These are phyloP conservation scores for Ascochyta lentis DNA, from an alignment of 2,329 filamentous ascomycete genomes.

Conservation along the genomic window DNA sequence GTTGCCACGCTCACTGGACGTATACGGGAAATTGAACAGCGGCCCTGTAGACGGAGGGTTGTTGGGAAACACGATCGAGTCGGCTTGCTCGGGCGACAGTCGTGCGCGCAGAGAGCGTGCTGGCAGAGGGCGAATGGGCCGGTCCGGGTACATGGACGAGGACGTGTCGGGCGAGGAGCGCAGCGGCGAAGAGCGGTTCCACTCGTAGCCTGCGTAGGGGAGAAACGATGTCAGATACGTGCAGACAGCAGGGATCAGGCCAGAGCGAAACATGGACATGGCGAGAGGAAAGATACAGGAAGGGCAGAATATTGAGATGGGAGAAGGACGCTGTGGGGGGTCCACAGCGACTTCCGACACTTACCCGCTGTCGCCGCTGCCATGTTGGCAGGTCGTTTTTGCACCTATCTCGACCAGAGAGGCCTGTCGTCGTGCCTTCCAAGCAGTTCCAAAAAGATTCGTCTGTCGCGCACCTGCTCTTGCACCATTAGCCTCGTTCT, in stretches of 20 bases:
- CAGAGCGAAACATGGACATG: constrained; percentile 25
- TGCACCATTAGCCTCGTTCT: constrained; percentile 27
- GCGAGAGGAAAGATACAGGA: constrained; percentile 20
- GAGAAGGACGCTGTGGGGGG: constrained; percentile 28
- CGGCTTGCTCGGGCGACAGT: constrained; percentile 82
- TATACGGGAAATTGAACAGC: constrained; percentile 74
- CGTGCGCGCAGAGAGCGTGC: constrained; percentile 87
- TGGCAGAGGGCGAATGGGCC: constrained; percentile 90
- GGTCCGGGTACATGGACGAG: constrained; percentile 83
- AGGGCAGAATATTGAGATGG: constrained; percentile 30
- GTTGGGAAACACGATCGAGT: constrained; percentile 81
- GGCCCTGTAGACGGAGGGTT: constrained; percentile 73
- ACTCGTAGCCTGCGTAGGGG: constrained; percentile 49
- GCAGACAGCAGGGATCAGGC: constrained; percentile 34
- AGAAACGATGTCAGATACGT: constrained; percentile 46
- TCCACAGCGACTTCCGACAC: constrained; percentile 35
- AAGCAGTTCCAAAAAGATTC: constrained; percentile 15
- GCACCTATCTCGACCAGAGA: constrained; percentile 23
- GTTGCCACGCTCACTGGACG: constrained; percentile 38
- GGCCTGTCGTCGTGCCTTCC: constrained; percentile 9
- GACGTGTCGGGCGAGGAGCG: constrained; percentile 68
- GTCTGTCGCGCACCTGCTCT: constrained; percentile 23
- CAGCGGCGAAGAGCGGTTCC: constrained; percentile 50
- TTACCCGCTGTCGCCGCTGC: constrained; percentile 52
- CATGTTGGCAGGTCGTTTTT: constrained; percentile 41